A percentile compares a stretch with the other conserved stretches of the same genome.
Evolutionary conservation across 192 early-diverging fungal genomes (phyloP).

Genomic region (Coemansia sp.): DNA sequence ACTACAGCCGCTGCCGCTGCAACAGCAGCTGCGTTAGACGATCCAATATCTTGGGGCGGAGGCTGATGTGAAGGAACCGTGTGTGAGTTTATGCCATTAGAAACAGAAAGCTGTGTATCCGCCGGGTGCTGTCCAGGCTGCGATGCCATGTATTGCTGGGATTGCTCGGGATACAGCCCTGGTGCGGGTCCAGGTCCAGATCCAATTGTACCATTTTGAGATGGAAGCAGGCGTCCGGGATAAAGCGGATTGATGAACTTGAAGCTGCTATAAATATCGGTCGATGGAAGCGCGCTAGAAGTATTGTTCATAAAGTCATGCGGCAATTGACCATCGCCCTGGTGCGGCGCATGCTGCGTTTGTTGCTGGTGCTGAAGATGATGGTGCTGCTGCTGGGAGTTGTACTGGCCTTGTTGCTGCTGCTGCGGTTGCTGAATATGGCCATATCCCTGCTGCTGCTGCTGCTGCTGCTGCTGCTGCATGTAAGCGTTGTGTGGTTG

Average conservation of each 20-base stretch:
- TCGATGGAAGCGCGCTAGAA: constrained; percentile 19
- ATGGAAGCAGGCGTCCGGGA: constrained; percentile 30
- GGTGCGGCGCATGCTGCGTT: constrained; percentile 8
- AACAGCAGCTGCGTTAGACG: constrained; percentile 9
- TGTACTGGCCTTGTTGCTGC: constrained; percentile 6
- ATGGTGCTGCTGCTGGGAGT: constrained; percentile 21
- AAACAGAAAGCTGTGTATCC: not conserved
- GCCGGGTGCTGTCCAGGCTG: constrained; percentile 22
- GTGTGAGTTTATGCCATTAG: constrained; percentile 1
- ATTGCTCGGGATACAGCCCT: constrained; percentile 17
- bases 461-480: constrained; percentile 19
- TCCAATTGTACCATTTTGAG: constrained; percentile 9
- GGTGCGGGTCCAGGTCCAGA: constrained; percentile 8
- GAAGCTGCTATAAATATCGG: constrained; percentile 39
- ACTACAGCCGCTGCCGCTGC: constrained; percentile 30
- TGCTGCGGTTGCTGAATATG: constrained; percentile 13
- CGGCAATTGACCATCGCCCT: constrained; percentile 15
- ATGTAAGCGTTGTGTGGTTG: constrained; percentile 12
- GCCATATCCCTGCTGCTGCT: constrained; percentile 11
- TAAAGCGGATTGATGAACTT: constrained; percentile 54
- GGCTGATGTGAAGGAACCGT: constrained; percentile 39
- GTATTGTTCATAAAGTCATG: constrained; percentile 32
- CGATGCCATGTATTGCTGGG: constrained; percentile 16
- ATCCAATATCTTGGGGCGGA: constrained; percentile 1
- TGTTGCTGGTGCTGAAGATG: constrained; percentile 12